A percentile compares a stretch with the other conserved stretches of the same genome.
These are phyloP conservation scores for Centella asiatica DNA, from an alignment of 129 eudicot genomes.

Conservation along the genomic window DNA sequence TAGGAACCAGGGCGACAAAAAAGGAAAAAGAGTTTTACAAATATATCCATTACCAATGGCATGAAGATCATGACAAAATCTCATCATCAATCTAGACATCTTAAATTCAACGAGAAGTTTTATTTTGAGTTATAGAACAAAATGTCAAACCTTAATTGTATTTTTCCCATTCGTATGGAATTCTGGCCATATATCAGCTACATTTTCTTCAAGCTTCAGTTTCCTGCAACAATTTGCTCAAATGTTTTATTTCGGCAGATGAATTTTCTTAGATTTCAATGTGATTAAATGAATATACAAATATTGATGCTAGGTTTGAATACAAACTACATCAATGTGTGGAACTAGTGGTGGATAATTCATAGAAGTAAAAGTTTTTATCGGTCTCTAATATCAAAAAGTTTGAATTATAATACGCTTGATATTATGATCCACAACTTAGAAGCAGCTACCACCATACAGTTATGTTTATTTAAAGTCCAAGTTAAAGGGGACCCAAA, in stretches of 20 bases:
- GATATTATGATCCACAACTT: no score
- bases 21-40: neutral
- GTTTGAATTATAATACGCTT: no score
- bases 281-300: neutral
- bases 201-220: slow-evolving; percentile 69
- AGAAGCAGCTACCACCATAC: no score
- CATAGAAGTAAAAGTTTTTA: no score
- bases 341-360: no score
- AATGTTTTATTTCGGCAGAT: neutral
- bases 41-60: neutral
- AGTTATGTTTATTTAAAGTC: no score
- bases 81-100: neutral
- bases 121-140: neutral
- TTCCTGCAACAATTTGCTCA: slow-evolving; percentile 42
- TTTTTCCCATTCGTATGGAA: slow-evolving; percentile 72
- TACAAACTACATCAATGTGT: no score
- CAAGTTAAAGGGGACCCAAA: no score
- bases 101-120: neutral
- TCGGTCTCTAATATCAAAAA: no score
- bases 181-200: slow-evolving; percentile 77
- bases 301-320: no score
- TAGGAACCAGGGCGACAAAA: neutral
- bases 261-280: neutral
- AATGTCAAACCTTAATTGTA: slow-evolving; percentile 48
- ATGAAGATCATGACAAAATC: neutral